Base-by-base conservation (phyloP, 2,329 filamentous ascomycete genomes). In the Botrytis galanthina region DNA sequence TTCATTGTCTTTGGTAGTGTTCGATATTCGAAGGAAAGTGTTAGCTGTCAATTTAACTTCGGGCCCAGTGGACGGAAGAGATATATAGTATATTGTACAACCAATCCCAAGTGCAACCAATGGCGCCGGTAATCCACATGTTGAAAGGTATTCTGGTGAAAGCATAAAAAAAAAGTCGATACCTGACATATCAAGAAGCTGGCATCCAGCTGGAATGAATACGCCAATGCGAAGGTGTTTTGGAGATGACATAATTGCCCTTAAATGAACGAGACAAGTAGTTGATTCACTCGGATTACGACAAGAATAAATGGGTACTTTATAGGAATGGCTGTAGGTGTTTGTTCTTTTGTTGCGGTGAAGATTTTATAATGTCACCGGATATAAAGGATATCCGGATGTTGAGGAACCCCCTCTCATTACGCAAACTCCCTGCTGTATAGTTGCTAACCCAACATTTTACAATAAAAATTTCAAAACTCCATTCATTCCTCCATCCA, bases 61-160 rank as follows among this genome's bases (percentile, higher is more conserved):
- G n/a, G 78, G 70, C 44, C 83, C 82, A 4, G 80, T 80, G 46
- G 75, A 76, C 22, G 82, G 80, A 5, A 82, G 78, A 26, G 84
- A 83, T 78, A 89, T 85, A 79, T 88, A 88, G 62, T 78, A 81
- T 74, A 88, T 82, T 7, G 79, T 76, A 22, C 86, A 81, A 61
- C 77, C 81, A 0, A 85, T 86, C 4, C 86, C 86, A 2, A 84
- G 77, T n/a, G 80, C 80, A 12, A 79, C 60, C 18, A 87, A 75
- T 35, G 83, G 76, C 3, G 78, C 63, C 0, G 86, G 85, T 1
- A 83, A 63, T 0, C 83, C 29, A 35, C 79, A 76, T 16, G 76
- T 72, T 4, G 84, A 72, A 26, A 88, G 75, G 76, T 88, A 88
- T 67, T 85, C 82, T 73, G 83, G 80, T 73, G 83, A 83, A 80